These are phyloP conservation scores for Eucalyptus sp. DNA, from an alignment of 345 rosid genomes.

Conservation along the genomic window DNA sequence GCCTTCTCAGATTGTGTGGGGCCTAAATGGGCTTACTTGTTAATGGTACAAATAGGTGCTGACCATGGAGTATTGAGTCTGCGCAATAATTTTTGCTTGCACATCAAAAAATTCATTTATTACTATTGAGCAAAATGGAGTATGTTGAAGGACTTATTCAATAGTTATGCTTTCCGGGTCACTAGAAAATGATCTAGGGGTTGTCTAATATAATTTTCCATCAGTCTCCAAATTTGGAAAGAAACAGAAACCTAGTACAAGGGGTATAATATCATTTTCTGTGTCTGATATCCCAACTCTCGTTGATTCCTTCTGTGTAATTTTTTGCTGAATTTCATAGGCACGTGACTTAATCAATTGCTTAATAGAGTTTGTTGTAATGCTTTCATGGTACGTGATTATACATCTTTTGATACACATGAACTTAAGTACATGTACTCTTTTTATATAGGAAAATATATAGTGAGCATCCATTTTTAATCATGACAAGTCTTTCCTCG, in stretches of 20 bases:
- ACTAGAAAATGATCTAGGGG: not conserved
- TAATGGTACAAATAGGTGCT: not conserved
- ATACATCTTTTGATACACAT: not conserved
- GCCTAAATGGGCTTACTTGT: not conserved
- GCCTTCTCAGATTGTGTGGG: not conserved
- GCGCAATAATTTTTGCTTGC: not conserved
- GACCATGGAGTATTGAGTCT: not conserved
- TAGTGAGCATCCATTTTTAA: not conserved
- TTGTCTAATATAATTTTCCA: not conserved
- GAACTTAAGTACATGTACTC: not conserved
- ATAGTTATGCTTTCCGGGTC: not conserved
- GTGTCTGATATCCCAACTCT: not conserved
- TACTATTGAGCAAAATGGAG: not conserved
- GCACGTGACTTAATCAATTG: not conserved
- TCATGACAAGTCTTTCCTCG: not conserved
- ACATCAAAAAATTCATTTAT: not conserved
- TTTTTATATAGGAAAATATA: not conserved
- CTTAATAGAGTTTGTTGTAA: not conserved
- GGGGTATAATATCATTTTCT: not conserved
- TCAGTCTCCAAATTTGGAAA: not conserved
- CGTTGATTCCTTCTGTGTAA: not conserved
- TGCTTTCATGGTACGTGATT: not conserved
- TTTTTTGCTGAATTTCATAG: not conserved
- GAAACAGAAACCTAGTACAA: not conserved
- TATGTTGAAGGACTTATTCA: not conserved